Conservation (phyloP, 805 yeast species). For the Candida berthetii region DNA sequence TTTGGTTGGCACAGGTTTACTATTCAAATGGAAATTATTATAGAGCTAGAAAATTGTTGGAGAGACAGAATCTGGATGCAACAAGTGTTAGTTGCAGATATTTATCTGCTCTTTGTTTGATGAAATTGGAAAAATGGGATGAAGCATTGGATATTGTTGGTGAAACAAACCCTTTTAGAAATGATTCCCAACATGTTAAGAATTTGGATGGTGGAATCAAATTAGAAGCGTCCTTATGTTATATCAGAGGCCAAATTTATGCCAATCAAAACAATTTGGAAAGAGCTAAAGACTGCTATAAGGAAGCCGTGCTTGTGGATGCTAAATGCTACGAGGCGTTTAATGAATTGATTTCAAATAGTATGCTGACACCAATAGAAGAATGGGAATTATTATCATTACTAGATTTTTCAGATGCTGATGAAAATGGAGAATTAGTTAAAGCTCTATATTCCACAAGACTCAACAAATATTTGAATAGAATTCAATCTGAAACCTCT, state of each 20-base stretch:
- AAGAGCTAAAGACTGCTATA: conserved; percentile 78
- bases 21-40: conserved; percentile 70
- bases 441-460: conserved; percentile 69
- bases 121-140: conserved; percentile 73
- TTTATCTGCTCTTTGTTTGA: conserved; percentile 67
- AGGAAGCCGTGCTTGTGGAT: conserved; percentile 82
- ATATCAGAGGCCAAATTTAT: conserved; percentile 75
- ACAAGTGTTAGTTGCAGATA: conserved; percentile 73
- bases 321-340: conserved; percentile 93
- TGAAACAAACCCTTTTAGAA: conserved; percentile 67
- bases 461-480: conserved; percentile 66
- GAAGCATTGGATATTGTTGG: conserved; percentile 86
- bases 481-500: conserved; percentile 54
- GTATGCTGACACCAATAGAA: conserved; percentile 74
- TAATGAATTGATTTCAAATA: conserved; percentile 65
- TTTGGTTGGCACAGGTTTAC: conserved; percentile 92
- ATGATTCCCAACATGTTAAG: conserved; percentile 26
- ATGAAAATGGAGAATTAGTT: conserved; percentile 77
- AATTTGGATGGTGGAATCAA: conserved; percentile 79
- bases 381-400: conserved; percentile 74
- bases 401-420: conserved; percentile 66
- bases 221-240: conserved; percentile 83
- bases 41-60: conserved; percentile 69
- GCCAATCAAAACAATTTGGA: conserved; percentile 80
- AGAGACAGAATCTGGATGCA: conserved; percentile 45